Evolutionary conservation across 805 yeast species (phyloP).

Genomic region (Suhomyces kilbournensis): DNA sequence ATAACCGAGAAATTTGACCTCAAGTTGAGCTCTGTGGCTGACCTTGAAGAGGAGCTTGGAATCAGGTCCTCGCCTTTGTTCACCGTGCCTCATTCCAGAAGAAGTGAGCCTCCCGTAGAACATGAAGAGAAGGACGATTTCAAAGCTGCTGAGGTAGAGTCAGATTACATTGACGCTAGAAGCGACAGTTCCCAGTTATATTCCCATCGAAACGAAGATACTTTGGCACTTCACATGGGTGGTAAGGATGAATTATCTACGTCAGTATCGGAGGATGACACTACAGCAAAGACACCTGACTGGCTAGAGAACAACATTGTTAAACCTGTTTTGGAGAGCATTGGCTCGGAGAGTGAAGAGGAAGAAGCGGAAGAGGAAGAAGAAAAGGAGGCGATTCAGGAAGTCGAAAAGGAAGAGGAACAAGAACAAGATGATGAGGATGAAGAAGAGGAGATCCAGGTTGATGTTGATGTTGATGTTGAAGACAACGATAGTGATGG

Average conservation of each 20-base stretch:
- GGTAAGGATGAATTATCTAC: background rate
- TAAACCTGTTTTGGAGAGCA: background rate
- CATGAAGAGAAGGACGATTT: background rate
- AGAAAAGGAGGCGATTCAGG: background rate
- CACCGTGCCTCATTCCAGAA: background rate
- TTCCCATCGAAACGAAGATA: background rate
- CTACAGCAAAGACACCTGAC: background rate
- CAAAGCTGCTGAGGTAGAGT: background rate
- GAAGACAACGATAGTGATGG: background rate
- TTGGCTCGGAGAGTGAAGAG: background rate
- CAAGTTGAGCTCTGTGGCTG: slow-evolving; percentile 18
- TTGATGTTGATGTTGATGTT: background rate
- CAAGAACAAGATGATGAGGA: background rate
- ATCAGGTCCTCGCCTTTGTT: slow-evolving; percentile 3
- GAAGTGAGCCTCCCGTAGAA: background rate
- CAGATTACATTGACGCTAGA: background rate
- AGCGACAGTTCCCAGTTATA: background rate
- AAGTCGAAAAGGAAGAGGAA: background rate
- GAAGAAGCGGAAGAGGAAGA: background rate
- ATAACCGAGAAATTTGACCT: slow-evolving; percentile 24
- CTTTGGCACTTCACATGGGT: background rate
- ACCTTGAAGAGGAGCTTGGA: slow-evolving; percentile 16
- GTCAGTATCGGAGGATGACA: background rate
- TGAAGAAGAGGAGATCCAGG: background rate
- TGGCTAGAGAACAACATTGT: background rate